A percentile compares a stretch with the other conserved stretches of the same genome.
phyloP scores from a whole-genome alignment of 306 rosid species.

The Gastrolobium villosum region DNA sequence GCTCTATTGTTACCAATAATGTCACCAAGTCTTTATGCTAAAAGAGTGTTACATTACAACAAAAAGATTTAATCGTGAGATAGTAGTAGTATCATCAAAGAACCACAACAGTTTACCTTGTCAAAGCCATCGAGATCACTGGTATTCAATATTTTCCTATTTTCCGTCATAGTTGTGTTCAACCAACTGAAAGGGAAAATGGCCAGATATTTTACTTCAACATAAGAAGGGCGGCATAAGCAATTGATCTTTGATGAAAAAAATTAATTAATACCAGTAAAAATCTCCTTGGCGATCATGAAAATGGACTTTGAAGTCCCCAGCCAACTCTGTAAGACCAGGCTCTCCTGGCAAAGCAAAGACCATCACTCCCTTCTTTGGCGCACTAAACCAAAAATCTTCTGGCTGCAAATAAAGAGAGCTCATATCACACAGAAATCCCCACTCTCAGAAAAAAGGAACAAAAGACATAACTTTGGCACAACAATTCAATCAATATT shows the following conservation, averaged over 20 bases:
- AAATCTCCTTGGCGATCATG: conserved; percentile 98
- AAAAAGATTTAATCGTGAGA: conserved; percentile 2
- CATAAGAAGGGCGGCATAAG: conserved; percentile 14
- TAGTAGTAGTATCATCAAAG: conserved; percentile 9
- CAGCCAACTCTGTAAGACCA: conserved; percentile 87
- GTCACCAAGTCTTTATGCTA: conserved; percentile 6
- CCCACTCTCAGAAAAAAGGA: conserved; percentile 2
- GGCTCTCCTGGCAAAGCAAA: conserved; percentile 98
- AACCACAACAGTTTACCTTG: conserved; percentile 65
- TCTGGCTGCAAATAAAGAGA: conserved; percentile 73
- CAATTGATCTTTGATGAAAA: background rate
- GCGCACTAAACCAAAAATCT: conserved; percentile 96
- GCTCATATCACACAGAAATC: conserved; percentile 38
- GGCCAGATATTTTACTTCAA: conserved; percentile 42
- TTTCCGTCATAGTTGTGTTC: conserved; percentile 94
- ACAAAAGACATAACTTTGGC: conserved; percentile 20
- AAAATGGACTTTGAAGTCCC: conserved; percentile 97
- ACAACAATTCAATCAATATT: conserved; percentile 40
- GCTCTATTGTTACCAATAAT: conserved; percentile 5
- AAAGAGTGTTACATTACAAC: background rate
- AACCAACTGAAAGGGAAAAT: conserved; percentile 75
- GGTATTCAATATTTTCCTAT: conserved; percentile 78
- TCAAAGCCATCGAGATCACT: conserved; percentile 94
- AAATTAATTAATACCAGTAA: conserved; percentile 71
- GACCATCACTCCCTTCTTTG: conserved; percentile 98